Conservation (phyloP, 306 rosid species). For the Malus asiatica region DNA sequence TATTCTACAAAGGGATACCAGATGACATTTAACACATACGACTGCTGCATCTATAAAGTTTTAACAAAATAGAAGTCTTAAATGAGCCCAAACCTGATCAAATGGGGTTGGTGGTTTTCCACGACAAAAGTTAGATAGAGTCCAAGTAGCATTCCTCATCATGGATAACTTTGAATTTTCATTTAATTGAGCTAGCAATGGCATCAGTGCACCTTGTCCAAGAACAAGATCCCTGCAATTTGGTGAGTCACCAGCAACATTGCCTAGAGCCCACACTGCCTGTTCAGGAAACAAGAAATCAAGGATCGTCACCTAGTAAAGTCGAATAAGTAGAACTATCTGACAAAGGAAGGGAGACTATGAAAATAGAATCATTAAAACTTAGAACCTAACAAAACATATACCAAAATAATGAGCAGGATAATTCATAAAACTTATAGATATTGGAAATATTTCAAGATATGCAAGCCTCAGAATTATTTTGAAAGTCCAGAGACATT, state of each 20-base stretch:
- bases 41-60: not conserved
- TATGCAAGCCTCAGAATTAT: not conserved
- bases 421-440: not conserved
- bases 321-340: not conserved
- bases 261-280: conserved; percentile 65
- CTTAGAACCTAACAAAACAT: not conserved
- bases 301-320: not conserved
- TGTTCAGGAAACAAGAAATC: conserved; percentile 16
- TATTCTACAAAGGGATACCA: not conserved
- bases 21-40: not conserved
- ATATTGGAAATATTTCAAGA: not conserved
- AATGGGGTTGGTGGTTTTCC: conserved; percentile 61
- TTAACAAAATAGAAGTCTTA: not conserved
- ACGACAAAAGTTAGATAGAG: conserved; percentile 51
- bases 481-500: not conserved
- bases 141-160: conserved; percentile 60
- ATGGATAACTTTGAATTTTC: conserved; percentile 52
- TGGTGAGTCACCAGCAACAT: conserved; percentile 66
- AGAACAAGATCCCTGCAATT: conserved; percentile 57
- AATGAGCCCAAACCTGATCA: conserved; percentile 37
- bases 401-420: not conserved
- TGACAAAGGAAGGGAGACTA: not conserved
- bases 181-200: conserved; percentile 40
- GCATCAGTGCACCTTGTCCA: conserved; percentile 45
- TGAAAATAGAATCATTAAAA: not conserved